Percentiles rank a stretch among this genome's conserved stretches.
Conservation (phyloP, 2,329 filamentous ascomycete species). For the Beauveria caledonica region DNA sequence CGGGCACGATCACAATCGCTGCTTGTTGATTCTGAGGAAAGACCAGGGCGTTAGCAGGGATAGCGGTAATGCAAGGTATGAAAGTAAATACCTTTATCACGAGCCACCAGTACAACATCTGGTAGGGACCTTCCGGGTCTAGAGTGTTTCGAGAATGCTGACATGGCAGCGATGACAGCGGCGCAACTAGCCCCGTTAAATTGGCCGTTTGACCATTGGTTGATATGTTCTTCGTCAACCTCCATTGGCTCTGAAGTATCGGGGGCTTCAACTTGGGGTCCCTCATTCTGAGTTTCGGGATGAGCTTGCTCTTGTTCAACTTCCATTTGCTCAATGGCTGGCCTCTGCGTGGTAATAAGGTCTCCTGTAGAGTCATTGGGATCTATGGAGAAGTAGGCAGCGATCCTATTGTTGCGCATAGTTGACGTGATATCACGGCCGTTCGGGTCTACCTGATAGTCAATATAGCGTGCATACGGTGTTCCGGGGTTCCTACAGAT, state of each 20-base stretch:
- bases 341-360: neutral
- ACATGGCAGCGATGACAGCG: neutral
- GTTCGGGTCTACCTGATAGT: neutral
- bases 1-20: neutral
- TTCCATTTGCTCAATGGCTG: neutral
- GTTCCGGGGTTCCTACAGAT: neutral
- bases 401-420: neutral
- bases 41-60: neutral
- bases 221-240: neutral
- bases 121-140: neutral
- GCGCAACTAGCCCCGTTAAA: neutral
- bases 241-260: neutral
- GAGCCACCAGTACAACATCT: neutral
- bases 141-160: neutral
- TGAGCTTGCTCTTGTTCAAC: neutral
- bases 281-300: neutral
- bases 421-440: neutral
- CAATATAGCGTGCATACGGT: neutral
- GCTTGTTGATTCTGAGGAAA: neutral
- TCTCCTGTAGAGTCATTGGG: neutral
- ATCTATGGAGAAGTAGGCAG: neutral
- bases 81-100: neutral
- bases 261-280: neutral
- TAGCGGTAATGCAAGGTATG: neutral
- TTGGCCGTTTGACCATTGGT: neutral